Percentiles rank a stretch among this genome's conserved stretches.
Evolutionary conservation across 257 asterid genomes (phyloP).

Genomic region (Plantago major): DNA sequence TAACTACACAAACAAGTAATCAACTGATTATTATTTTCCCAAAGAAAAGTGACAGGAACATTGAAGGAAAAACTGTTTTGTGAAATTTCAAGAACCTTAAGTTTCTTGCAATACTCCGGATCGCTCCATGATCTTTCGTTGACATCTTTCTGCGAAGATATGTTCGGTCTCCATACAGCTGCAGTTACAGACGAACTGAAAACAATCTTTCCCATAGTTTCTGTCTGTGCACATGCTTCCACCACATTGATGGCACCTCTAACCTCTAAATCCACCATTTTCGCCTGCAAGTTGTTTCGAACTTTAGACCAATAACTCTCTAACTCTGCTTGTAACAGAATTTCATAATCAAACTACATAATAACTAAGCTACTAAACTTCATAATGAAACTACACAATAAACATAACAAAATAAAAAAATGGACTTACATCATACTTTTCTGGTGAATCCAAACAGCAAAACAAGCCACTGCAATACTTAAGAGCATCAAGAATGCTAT

Average conservation of each 20-base stretch:
- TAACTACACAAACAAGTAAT: constrained; percentile 20
- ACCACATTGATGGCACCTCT: constrained; percentile 38
- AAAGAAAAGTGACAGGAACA: background rate
- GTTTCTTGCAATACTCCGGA: constrained; percentile 31
- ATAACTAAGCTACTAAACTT: background rate
- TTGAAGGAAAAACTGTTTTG: background rate
- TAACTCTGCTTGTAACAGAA: background rate
- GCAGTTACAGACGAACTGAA: constrained; percentile 42
- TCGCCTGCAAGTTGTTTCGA: constrained; percentile 22
- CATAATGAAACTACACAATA: too few species aligned
- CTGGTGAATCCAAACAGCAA: constrained; percentile 37
- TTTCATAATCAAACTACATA: background rate
- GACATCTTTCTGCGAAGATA: constrained; percentile 31
- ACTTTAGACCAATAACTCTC: background rate
- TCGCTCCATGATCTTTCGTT: constrained; percentile 47
- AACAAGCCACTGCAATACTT: constrained; percentile 32
- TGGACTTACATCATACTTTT: constrained; percentile 29
- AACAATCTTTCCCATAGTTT: constrained; percentile 31
- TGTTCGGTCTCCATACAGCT: constrained; percentile 38
- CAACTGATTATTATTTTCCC: background rate
- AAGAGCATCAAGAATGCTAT: constrained; percentile 38
- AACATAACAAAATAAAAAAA: background rate
- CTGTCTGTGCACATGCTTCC: constrained; percentile 43
- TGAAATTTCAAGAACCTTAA: constrained; percentile 23
- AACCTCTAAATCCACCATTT: constrained; percentile 34